Evolutionary conservation across 345 rosid genomes (phyloP).

Genomic region (Acer negundo): DNA sequence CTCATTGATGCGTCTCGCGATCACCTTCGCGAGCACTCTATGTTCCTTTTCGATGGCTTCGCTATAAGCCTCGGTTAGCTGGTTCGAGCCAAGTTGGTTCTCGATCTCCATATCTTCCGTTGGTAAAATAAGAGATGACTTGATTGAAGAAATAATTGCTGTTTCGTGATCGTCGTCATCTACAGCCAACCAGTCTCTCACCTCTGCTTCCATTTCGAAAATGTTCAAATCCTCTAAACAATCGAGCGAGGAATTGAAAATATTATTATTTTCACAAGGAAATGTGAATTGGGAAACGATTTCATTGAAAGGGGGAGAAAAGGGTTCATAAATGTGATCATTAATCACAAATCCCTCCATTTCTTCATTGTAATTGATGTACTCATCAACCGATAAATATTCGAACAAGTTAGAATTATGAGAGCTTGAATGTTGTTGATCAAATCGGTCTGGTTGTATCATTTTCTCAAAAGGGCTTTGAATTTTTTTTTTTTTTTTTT

Average conservation of each 20-base stretch:
- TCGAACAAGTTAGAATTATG: not conserved
- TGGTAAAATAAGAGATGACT: conserved; percentile 15
- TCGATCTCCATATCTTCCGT: conserved; percentile 11
- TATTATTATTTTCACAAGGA: not conserved
- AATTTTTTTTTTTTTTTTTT: not conserved
- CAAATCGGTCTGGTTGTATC: not conserved
- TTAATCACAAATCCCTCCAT: not conserved
- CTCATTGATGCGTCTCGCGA: conserved; percentile 22
- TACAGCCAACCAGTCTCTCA: conserved; percentile 11
- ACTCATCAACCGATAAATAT: not conserved
- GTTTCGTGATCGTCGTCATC: not conserved
- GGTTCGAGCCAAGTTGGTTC: conserved; percentile 1
- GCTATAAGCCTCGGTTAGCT: conserved; percentile 21
- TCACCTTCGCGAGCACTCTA: conserved; percentile 23
- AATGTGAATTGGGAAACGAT: not conserved
- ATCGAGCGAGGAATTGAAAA: not conserved
- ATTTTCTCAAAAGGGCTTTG: conserved; percentile 7
- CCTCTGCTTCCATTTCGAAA: conserved; percentile 6
- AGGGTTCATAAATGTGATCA: not conserved
- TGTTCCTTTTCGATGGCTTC: conserved; percentile 25
- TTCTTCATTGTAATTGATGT: not conserved
- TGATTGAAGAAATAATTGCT: not conserved
- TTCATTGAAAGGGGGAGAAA: conserved; percentile 6
- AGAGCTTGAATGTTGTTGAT: not conserved
- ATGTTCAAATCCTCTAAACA: conserved; percentile 7